Evolutionary conservation across 2,329 filamentous ascomycete species (phyloP), one percentile per base, ranked within the genome.

Genomic region (Xylariaceae sp.): DNA sequence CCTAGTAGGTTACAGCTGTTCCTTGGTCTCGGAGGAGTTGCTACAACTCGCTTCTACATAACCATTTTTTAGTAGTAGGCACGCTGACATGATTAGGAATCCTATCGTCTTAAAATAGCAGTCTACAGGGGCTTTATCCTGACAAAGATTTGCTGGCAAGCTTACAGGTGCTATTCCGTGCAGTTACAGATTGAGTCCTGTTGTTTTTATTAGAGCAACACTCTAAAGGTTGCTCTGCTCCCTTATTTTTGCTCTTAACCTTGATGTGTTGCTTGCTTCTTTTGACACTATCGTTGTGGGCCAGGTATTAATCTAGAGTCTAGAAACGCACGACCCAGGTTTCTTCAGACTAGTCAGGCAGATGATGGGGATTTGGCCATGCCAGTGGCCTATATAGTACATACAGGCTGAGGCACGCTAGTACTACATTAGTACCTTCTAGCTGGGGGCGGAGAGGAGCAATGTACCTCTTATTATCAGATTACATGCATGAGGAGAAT

Each of bases 251-350:
- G 21, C n/a, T 24, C 21, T 24, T 24, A 6, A 7, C 11, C 21
- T 11, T 24, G 21, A 24, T 24, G 7, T 11, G 11, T 31, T 31
- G 29, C 29, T 29, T 14, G 43, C 28, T 42, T 11, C 31, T 31
- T 15, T 36, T 30, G 27, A 21, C 31, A 26, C 19, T 19, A 4
- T 23, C 14, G 9, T 13, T 26, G 15, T 16, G 18, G 26, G 28
- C 16, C 27, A 18, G 23, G 23, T 8, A 13, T 15, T 3, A 18
- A 24, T 28, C 26, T 13, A 30, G 9, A 36, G 33, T 39, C 9
- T 29, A 28, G 19, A 40, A 29, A 24, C 31, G 28, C 45, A 24
- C 42, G 45, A 45, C 45, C 44, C 45, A 42, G 44, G 44, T 46
- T 47, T 39, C 36, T 42, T 38, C 45, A 38, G 36, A 45, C 39